Evolutionary conservation across 805 yeast genomes (phyloP).

Genomic region (Yamadazyma laniorum): DNA sequence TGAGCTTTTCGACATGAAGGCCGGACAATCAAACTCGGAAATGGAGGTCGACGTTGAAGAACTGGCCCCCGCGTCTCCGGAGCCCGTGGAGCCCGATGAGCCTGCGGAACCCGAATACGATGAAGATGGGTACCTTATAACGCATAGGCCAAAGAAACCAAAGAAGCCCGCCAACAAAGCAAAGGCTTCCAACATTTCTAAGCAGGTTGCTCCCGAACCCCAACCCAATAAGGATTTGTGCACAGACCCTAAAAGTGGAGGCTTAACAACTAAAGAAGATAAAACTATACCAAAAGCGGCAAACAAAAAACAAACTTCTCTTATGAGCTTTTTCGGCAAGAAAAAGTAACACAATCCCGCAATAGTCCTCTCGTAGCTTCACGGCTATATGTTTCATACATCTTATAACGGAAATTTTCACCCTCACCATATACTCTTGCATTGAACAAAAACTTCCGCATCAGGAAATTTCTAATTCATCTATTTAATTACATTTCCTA

Average conservation of each 20-base stretch:
- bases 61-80: neutral
- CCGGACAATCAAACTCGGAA: neutral
- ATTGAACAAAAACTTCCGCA: constrained; percentile 2
- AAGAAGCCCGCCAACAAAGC: constrained; percentile 7
- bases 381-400: neutral
- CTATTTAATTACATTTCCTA: constrained; percentile 9
- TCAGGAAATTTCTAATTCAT: constrained; percentile 3
- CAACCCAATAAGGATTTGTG: too few species aligned
- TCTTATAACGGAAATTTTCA: constrained; percentile 4
- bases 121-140: constrained; percentile 52
- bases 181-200: too few species aligned
- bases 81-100: constrained; percentile 7
- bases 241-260: too few species aligned
- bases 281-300: constrained; percentile 16
- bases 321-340: constrained; percentile 49
- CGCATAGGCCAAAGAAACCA: constrained; percentile 27
- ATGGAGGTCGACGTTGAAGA: constrained; percentile 4
- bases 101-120: constrained; percentile 29
- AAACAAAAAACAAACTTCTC: constrained; percentile 40
- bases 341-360: constrained; percentile 9
- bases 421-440: neutral
- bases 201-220: too few species aligned
- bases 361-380: too few species aligned
- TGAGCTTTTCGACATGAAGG: constrained; percentile 7
- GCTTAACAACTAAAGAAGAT: constrained; percentile 9